Evolutionary conservation across 2,329 filamentous ascomycete genomes (phyloP).

Genomic region (Scedosporium boydii): DNA sequence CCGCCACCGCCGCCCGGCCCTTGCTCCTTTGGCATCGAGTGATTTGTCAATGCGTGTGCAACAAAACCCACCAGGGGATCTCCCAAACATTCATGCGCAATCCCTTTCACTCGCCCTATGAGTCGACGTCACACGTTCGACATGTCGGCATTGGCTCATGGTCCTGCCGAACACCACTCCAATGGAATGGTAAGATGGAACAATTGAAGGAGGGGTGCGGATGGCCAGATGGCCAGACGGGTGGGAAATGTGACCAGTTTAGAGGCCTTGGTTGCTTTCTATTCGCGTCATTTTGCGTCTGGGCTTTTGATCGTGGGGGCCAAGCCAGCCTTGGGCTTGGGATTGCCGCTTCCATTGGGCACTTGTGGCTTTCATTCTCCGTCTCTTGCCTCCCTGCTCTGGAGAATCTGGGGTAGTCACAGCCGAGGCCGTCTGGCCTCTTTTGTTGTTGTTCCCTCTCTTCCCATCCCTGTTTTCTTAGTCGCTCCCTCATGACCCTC

Average conservation of each 20-base stretch:
- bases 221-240: background rate
- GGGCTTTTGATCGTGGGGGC: background rate
- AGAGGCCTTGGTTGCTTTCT: background rate
- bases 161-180: background rate
- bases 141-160: conserved; percentile 8
- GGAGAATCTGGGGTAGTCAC: background rate
- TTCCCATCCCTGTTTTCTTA: background rate
- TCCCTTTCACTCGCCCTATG: conserved; percentile 2
- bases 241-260: background rate
- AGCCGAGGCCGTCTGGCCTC: background rate
- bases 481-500: background rate
- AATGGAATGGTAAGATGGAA: background rate
- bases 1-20: background rate
- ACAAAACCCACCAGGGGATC: background rate
- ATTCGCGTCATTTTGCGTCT: background rate
- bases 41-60: background rate
- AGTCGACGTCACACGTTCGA: conserved; percentile 5
- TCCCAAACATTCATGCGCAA: conserved; percentile 8
- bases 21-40: background rate
- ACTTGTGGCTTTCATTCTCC: background rate
- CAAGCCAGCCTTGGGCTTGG: no score
- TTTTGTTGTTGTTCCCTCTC: background rate
- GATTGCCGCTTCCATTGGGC: background rate
- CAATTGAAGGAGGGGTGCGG: background rate
- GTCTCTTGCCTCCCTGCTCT: background rate